Percentiles rank a stretch among this genome's conserved stretches.
phyloP scores from a whole-genome alignment of 75 land plant genomes.

The Selaginella tamariscina region DNA sequence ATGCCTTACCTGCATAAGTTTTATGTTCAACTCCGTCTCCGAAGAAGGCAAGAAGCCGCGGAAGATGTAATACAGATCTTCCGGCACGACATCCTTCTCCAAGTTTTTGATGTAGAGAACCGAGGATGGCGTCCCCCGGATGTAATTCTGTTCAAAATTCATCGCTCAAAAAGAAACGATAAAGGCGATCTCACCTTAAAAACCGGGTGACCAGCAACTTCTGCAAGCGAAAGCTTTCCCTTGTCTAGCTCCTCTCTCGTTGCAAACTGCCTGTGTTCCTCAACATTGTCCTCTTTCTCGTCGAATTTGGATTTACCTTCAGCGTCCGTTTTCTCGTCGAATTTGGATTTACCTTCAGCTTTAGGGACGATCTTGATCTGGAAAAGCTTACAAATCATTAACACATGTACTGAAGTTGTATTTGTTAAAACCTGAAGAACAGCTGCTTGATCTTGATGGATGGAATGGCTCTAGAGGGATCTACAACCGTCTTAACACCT shows the following conservation, averaged over 20 bases:
- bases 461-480: constrained; percentile 57
- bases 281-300: constrained; percentile 17
- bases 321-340: constrained; percentile 12
- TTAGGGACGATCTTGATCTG: constrained; percentile 76
- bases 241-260: constrained; percentile 50
- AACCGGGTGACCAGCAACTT: constrained; percentile 72
- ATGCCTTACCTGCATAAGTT: constrained; percentile 88
- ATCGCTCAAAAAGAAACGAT: background rate
- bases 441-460: constrained; percentile 68
- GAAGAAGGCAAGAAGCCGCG: background rate
- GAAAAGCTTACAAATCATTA: constrained; percentile 9
- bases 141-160: constrained; percentile 45
- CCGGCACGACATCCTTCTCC: constrained; percentile 69
- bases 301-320: constrained; percentile 17
- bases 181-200: constrained; percentile 50
- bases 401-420: constrained; percentile 5
- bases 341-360: constrained; percentile 22
- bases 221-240: constrained; percentile 63
- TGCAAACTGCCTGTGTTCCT: constrained; percentile 24
- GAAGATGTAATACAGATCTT: constrained; percentile 73
- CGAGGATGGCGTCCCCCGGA: constrained; percentile 60
- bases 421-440: constrained; percentile 55
- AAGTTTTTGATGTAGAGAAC: constrained; percentile 92
- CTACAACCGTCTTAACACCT: constrained; percentile 58
- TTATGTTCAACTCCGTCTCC: constrained; percentile 48